A percentile compares a stretch with the other conserved stretches of the same genome.
These are phyloP conservation scores for Canna indica DNA, from an alignment of 176 grass and related monocot genomes.

Conservation along the genomic window DNA sequence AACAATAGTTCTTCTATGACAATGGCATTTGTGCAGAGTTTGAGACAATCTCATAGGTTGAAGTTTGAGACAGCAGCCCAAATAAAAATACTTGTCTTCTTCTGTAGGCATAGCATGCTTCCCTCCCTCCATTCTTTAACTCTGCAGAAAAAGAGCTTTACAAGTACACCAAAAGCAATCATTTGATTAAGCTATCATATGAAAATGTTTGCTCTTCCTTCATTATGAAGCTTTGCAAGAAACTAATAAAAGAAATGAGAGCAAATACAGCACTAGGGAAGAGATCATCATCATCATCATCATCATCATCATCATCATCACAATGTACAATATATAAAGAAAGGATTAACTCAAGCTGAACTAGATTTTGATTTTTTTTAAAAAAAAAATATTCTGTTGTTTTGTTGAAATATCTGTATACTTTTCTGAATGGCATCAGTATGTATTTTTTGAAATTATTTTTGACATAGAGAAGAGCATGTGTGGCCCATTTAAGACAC, in stretches of 20 bases:
- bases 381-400: too few relatives aligned
- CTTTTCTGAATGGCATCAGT: too few relatives aligned
- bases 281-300: neutral
- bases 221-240: too few relatives aligned
- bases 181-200: constrained; percentile 10
- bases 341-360: too few relatives aligned
- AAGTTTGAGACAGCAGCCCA: neutral
- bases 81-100: neutral
- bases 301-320: too few relatives aligned
- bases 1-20: neutral
- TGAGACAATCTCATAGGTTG: neutral
- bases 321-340: too few relatives aligned
- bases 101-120: neutral
- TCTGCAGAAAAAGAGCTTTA: neutral
- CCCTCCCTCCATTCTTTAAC: neutral
- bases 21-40: neutral
- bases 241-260: too few relatives aligned
- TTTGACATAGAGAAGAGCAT: too few relatives aligned
- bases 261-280: neutral
- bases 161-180: constrained; percentile 3
- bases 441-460: too few relatives aligned
- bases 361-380: too few relatives aligned
- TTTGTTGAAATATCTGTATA: too few relatives aligned
- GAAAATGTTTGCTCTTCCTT: neutral
- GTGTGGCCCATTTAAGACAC: too few relatives aligned